Evolutionary conservation across 495 filamentous ascomycete species (phyloP), one percentile per base, ranked within the genome.

Genomic region (Hyaloscypha variabilis): DNA sequence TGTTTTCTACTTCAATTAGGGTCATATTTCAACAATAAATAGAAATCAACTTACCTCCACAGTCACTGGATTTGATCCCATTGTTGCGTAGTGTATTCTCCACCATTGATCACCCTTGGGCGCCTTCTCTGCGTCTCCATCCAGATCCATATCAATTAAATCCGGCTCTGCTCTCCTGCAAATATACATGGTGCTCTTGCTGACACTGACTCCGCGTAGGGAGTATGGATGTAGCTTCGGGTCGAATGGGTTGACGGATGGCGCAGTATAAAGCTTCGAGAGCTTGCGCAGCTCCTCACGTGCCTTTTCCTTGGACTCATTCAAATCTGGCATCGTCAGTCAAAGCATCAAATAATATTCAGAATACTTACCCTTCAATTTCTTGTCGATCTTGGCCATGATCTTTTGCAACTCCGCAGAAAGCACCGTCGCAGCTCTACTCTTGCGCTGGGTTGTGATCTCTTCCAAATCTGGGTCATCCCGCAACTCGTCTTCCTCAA

Each of bases 201-300:
- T 75, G 13, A 34, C 65, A 56, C 53, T 68, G 34, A 70, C 65
- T 69, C 63, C 62, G 25, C 64, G 63, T 55, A 68, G 66, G 0
- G 29, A 73, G 63, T 66, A 77, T 66, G 31, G 75, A 71, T 80
- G 74, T 58, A 76, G 54, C 61, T 78, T 75, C 26, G 81, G 77
- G 57, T 83, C 75, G 6, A 70, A 71, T 28, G 78, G 73, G 39
- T 82, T 76, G n/a, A 80, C 70, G 3, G 81, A 75, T n/a, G 83
- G 78, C 63, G 86, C 75, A 1, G 82, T 88, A 64, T 83, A 86
- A 14, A 79, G 75, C 62, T 81, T 82, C 2, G 83, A 82, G 53
- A 82, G 80, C 52, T 72, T 74, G 55, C 74, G 76, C 28, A 90
- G 73, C 24, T 73, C 73, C 50, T 83, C 76, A 30, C 75, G 65